Evolutionary conservation across 129 eudicot species (phyloP).

Genomic region (Ambrosia trifida): DNA sequence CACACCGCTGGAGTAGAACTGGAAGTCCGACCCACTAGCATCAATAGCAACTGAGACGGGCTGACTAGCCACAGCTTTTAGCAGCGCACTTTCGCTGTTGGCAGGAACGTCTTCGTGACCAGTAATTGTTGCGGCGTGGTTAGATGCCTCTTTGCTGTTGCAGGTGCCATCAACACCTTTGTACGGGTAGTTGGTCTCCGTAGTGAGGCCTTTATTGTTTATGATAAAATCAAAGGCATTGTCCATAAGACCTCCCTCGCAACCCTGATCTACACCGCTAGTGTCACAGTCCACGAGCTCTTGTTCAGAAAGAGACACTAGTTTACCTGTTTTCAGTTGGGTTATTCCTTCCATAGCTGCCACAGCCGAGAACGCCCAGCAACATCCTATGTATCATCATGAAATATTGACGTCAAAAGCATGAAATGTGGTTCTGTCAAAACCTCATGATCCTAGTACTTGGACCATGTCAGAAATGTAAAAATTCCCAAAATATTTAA

Average conservation of each 20-base stretch:
- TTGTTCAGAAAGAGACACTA: constrained; percentile 32
- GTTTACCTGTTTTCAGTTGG: constrained; percentile 29
- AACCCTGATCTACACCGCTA: constrained; percentile 30
- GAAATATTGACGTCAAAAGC: background rate
- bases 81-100: constrained; percentile 33
- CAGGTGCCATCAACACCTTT: constrained; percentile 30
- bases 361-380: constrained; percentile 39
- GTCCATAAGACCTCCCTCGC: constrained; percentile 34
- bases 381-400: constrained; percentile 20
- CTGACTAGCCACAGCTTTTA: constrained; percentile 37
- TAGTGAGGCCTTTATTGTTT: constrained; percentile 24
- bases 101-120: constrained; percentile 38
- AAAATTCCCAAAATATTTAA: background rate
- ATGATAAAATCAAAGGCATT: constrained; percentile 30
- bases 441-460: background rate
- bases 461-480: background rate
- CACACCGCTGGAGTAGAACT: constrained; percentile 34
- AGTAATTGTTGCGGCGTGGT: constrained; percentile 28
- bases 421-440: background rate
- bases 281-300: constrained; percentile 38
- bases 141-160: constrained; percentile 23
- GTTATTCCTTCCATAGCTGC: constrained; percentile 36
- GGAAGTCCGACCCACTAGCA: constrained; percentile 40
- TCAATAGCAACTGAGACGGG: constrained; percentile 41
- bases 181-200: constrained; percentile 34